Evolutionary conservation across 768 basidiomycete species (phyloP).

Genomic region (Lactarius sp.): DNA sequence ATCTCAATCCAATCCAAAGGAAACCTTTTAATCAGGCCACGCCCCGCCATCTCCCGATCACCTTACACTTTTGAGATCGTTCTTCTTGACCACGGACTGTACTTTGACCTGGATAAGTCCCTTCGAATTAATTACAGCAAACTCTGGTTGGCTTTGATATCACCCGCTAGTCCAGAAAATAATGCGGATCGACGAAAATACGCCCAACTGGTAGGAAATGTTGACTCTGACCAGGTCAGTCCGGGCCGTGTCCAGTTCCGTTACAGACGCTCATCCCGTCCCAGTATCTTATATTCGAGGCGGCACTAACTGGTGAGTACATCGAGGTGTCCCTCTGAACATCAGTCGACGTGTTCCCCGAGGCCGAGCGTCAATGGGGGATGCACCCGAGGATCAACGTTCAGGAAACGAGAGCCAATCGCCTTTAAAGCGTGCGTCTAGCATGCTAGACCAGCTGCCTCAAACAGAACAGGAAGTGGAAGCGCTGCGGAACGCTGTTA

Average conservation of each 20-base stretch:
- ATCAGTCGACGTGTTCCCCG: conserved; percentile 6
- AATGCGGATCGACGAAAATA: conserved; percentile 74
- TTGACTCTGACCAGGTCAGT: conserved; percentile 76
- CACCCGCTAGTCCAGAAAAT: conserved; percentile 58
- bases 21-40: conserved; percentile 85
- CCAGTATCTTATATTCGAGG: conserved; percentile 92
- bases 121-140: conserved; percentile 81
- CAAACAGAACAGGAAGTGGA: conserved; percentile 77
- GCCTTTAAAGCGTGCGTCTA: conserved; percentile 58
- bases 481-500: conserved; percentile 75
- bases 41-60: conserved; percentile 54
- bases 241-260: neutral
- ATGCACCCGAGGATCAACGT: conserved; percentile 46
- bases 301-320: conserved; percentile 73
- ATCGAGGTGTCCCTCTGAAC: neutral
- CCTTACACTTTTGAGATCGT: conserved; percentile 97
- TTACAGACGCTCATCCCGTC: neutral
- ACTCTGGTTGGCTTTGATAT: conserved; percentile 88
- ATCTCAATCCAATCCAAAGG: conserved; percentile 39
- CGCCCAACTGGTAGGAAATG: conserved; percentile 86
- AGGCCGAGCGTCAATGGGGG: conserved; percentile 68
- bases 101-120: conserved; percentile 82
- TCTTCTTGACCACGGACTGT: conserved; percentile 88
- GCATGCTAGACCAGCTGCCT: conserved; percentile 69
- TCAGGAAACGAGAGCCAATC: conserved; percentile 31